These are phyloP conservation scores for Triticum aestivum DNA, from an alignment of 176 grass and related monocot genomes.

Conservation along the genomic window IWGSC_CS_RefSeq_v2.1 NC_057811.1:489306755-489307254, in stretches of 20 bases:
- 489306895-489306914: constrained; percentile 26
- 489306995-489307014: constrained; percentile 4
- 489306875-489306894: background rate
- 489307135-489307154: background rate
- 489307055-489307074: background rate
- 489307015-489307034: background rate
- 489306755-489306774: no score
- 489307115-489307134: background rate
- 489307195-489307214: background rate
- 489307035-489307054: background rate
- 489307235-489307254: background rate
- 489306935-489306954: constrained; percentile 31
- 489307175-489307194: background rate
- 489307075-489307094: background rate
- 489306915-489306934: constrained; percentile 46
- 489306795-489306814: no score
- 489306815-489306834: constrained; percentile 6
- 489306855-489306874: background rate
- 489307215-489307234: constrained; percentile 20
- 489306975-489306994: constrained; percentile 30
- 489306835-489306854: background rate
- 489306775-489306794: no score
- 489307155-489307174: constrained; percentile 39
- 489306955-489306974: background rate
- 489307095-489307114: constrained; percentile 14